phyloP scores from a whole-genome alignment of 176 grass and related monocot genomes.

The Secale cereale region DNA sequence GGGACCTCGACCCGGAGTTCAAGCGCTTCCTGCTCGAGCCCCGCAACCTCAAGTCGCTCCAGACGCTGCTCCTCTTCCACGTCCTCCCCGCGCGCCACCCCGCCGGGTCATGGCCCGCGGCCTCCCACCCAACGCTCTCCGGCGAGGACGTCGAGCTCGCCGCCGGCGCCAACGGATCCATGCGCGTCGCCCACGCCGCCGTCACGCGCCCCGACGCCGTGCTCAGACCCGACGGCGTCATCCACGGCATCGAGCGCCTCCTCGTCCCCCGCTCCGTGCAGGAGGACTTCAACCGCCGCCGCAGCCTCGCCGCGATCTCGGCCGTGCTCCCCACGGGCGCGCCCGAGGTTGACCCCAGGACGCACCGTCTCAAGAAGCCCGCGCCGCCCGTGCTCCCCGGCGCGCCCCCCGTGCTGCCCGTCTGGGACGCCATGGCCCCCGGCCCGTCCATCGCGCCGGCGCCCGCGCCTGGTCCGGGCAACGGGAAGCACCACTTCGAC shows the following conservation, averaged over 20 bases:
- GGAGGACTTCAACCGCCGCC: constrained; percentile 87
- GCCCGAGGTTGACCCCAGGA: constrained; percentile 75
- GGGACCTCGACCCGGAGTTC: constrained; percentile 42
- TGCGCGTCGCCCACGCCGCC: constrained; percentile 35
- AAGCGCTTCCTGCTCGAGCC: constrained; percentile 59
- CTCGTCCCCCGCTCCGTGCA: constrained; percentile 81
- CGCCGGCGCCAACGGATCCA: neutral
- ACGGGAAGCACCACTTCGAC: constrained; percentile 72
- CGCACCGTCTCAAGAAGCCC: constrained; percentile 88
- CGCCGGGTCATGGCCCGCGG: neutral
- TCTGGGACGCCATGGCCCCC: constrained; percentile 73
- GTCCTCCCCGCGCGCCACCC: constrained; percentile 52
- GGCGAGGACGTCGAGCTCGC: constrained; percentile 64
- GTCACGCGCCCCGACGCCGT: constrained; percentile 63
- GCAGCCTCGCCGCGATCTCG: constrained; percentile 78
- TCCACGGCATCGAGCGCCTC: constrained; percentile 89
- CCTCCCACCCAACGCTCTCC: constrained; percentile 44
- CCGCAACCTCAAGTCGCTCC: constrained; percentile 57
- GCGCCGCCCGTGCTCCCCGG: constrained; percentile 50
- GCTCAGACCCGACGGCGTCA: constrained; percentile 65
- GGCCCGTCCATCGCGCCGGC: constrained; percentile 57
- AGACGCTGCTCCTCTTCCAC: constrained; percentile 72
- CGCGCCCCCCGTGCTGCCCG: constrained; percentile 58
- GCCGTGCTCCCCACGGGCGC: constrained; percentile 81
- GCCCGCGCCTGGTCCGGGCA: constrained; percentile 32